phyloP scores from a whole-genome alignment of 148 eudicot genomes.

The Camellia lanceoleosa region DNA sequence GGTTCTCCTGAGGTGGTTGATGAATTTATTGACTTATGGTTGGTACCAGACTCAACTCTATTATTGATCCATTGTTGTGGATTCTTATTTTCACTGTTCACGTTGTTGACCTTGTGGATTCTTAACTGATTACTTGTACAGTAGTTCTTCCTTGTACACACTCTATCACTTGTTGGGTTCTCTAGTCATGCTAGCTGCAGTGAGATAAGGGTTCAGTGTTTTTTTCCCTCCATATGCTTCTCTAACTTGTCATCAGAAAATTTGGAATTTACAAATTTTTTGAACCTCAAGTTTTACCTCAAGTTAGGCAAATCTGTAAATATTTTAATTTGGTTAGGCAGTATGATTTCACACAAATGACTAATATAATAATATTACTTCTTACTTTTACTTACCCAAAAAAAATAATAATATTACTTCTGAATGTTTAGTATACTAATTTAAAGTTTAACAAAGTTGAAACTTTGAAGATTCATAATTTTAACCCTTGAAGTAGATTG shows the following conservation, averaged over 20 bases:
- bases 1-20: constrained; percentile 77
- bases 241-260: neutral
- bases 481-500: constrained; percentile 5
- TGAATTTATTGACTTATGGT: constrained; percentile 81
- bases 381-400: too few relatives aligned
- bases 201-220: constrained; percentile 6
- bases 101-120: neutral
- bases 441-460: neutral
- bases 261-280: neutral
- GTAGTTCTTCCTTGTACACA: neutral
- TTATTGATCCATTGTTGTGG: neutral
- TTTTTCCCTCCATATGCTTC: neutral
- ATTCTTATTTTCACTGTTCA: neutral
- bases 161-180: neutral
- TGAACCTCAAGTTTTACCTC: neutral
- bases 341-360: too few relatives aligned
- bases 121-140: neutral
- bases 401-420: too few relatives aligned
- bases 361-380: too few relatives aligned
- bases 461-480: neutral
- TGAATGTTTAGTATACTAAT: neutral
- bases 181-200: neutral
- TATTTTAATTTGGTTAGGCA: neutral
- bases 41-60: constrained; percentile 23
- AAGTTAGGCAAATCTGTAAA: neutral